Percentiles rank a stretch among this genome's conserved stretches.
phyloP scores from a whole-genome alignment of 208 protist genomes.

The Strigomonas culicis region DNA sequence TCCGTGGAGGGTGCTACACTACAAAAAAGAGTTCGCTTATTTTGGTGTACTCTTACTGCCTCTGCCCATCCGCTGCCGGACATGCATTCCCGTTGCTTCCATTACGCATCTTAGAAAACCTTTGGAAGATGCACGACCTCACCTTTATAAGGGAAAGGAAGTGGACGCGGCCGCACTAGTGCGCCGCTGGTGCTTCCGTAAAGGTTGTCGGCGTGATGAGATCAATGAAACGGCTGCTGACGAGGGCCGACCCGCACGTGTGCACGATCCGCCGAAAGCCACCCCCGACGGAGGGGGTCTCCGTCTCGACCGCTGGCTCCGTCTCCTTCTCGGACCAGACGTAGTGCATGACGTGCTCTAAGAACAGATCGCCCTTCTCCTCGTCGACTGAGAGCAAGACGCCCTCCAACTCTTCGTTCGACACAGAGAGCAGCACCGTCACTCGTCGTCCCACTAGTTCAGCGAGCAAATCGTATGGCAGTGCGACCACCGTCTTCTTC shows the following conservation, averaged over 20 bases:
- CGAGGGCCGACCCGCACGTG: constrained; percentile 45
- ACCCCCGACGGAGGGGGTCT: constrained; percentile 23
- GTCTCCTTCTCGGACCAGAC: constrained; percentile 17
- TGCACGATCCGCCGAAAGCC: constrained; percentile 38
- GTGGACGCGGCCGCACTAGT: background rate
- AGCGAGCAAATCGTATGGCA: constrained; percentile 70
- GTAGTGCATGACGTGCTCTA: constrained; percentile 71
- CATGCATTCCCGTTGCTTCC: no score
- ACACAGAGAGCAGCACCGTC: constrained; percentile 58
- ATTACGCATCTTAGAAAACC: no score
- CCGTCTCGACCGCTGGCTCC: constrained; percentile 1
- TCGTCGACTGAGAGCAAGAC: constrained; percentile 56
- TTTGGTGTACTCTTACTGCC: no score
- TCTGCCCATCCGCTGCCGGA: no score
- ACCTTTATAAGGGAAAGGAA: no score
- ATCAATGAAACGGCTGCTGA: constrained; percentile 69
- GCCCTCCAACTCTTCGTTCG: constrained; percentile 61
- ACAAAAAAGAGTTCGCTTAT: no score
- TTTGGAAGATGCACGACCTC: no score
- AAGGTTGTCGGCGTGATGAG: constrained; percentile 66
- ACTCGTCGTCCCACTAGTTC: constrained; percentile 67
- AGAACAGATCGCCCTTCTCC: constrained; percentile 63
- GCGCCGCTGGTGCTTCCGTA: background rate
- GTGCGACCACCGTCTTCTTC: constrained; percentile 38
- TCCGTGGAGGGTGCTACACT: no score